Evolutionary conservation across 306 rosid species (phyloP).

Genomic region (Astragalus glycyphyllos): DNA sequence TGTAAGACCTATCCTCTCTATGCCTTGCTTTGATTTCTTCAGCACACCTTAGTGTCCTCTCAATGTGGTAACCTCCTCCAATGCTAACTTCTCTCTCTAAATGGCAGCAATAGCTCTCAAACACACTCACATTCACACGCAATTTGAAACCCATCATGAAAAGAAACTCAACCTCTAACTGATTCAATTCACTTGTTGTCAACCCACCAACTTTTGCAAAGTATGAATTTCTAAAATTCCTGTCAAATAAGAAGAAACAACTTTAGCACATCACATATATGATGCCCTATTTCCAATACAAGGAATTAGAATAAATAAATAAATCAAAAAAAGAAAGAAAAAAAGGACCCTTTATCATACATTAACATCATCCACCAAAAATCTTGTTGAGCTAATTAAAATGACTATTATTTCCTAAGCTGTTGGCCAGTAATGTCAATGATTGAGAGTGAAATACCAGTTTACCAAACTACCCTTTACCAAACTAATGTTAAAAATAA

Average conservation of each 20-base stretch:
- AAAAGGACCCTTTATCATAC: background rate
- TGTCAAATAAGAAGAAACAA: slow-evolving; percentile 41
- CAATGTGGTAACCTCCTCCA: slow-evolving; percentile 94
- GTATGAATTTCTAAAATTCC: slow-evolving; percentile 89
- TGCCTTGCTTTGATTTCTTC: slow-evolving; percentile 78
- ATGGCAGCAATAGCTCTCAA: slow-evolving; percentile 94
- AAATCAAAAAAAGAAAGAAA: too few species aligned
- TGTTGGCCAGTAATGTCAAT: slow-evolving; percentile 34
- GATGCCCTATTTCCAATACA: slow-evolving; percentile 19
- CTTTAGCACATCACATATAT: slow-evolving; percentile 24
- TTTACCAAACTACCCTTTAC: slow-evolving; percentile 11
- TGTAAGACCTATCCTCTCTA: slow-evolving; percentile 51
- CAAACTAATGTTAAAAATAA: background rate
- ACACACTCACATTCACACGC: slow-evolving; percentile 94
- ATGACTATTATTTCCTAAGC: slow-evolving; percentile 33
- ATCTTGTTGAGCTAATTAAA: slow-evolving; percentile 37
- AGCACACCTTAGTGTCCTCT: slow-evolving; percentile 81
- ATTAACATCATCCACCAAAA: slow-evolving; percentile 26
- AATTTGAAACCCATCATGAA: slow-evolving; percentile 90
- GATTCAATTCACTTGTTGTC: slow-evolving; percentile 72
- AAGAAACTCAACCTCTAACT: slow-evolving; percentile 81
- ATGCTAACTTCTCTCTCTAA: slow-evolving; percentile 94
- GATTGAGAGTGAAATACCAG: slow-evolving; percentile 40
- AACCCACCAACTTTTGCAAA: slow-evolving; percentile 94
- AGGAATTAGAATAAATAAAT: background rate